A percentile compares a stretch with the other conserved stretches of the same genome.
These are phyloP conservation scores for Lentinus brumalis DNA, from an alignment of 768 basidiomycete species.

Conservation along the genomic window DNA sequence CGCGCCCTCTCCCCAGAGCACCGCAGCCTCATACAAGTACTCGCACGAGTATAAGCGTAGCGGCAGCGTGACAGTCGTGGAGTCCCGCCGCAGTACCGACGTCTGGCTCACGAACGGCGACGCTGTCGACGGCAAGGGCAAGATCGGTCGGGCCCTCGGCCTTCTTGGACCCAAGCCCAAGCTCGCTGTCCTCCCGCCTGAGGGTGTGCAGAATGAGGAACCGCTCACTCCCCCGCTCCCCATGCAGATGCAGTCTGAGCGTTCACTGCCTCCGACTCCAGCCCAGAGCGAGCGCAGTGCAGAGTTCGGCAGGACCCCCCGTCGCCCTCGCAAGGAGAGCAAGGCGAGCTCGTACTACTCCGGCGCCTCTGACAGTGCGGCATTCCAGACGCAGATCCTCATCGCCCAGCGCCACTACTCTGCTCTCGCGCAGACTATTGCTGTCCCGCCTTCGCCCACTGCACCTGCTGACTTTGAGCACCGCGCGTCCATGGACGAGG, in stretches of 20 bases:
- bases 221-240: conserved; percentile 59
- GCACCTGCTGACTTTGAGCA: conserved; percentile 29
- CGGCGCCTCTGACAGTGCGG: conserved; percentile 51
- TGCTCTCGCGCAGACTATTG: conserved; percentile 63
- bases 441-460: conserved; percentile 50
- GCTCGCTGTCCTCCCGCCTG: conserved; percentile 64
- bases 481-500: conserved; percentile 30
- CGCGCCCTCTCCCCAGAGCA: conserved; percentile 45
- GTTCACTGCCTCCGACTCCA: conserved; percentile 52
- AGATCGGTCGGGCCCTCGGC: conserved; percentile 61
- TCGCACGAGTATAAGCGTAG: conserved; percentile 66
- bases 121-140: conserved; percentile 65
- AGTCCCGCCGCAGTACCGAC: conserved; percentile 71
- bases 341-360: conserved; percentile 58
- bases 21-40: conserved; percentile 42
- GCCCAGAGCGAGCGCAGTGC: conserved; percentile 53
- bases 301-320: conserved; percentile 49
- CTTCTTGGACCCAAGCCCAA: conserved; percentile 66
- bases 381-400: conserved; percentile 62
- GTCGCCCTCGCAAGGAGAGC: conserved; percentile 43
- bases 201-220: conserved; percentile 48
- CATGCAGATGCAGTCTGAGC: conserved; percentile 57
- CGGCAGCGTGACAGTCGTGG: conserved; percentile 63
- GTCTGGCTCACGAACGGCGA: conserved; percentile 77
- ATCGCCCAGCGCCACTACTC: conserved; percentile 75